A percentile compares a stretch with the other conserved stretches of the same genome.
These are phyloP conservation scores for Postia placenta DNA, from an alignment of 768 basidiomycete species.

Conservation along the genomic window DNA sequence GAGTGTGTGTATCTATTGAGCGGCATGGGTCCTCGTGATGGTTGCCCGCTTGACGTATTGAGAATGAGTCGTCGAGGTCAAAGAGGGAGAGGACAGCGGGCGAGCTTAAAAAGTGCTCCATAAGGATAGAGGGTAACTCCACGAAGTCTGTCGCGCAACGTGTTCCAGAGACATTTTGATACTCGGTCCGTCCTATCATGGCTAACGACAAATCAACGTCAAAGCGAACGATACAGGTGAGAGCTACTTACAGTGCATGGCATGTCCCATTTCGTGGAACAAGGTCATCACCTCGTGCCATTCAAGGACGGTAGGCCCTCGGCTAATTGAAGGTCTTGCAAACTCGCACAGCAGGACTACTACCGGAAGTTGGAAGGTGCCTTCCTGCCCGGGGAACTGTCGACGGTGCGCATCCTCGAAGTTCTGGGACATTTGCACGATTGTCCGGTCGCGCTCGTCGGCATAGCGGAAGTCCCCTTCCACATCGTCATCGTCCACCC, in stretches of 20 bases:
- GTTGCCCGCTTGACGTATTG: conserved; percentile 45
- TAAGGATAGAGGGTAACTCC: conserved; percentile 94
- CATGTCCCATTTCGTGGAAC: conserved; percentile 99
- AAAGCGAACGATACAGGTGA: not conserved
- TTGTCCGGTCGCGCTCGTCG: conserved; percentile 25
- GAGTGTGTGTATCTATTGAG: conserved; percentile 84
- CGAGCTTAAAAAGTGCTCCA: conserved; percentile 96
- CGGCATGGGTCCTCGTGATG: conserved; percentile 72
- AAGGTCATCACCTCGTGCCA: conserved; percentile 95
- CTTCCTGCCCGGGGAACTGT: conserved; percentile 53
- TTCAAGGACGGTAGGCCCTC: conserved; percentile 67
- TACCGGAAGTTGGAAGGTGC: conserved; percentile 81
- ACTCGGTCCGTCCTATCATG: conserved; percentile 96
- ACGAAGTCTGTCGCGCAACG: conserved; percentile 98
- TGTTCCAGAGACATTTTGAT: conserved; percentile 96
- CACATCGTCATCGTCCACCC: conserved; percentile 89
- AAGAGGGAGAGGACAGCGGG: conserved; percentile 79
- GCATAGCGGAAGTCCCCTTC: conserved; percentile 49
- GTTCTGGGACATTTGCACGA: conserved; percentile 39
- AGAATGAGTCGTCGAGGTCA: conserved; percentile 42
- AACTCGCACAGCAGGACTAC: conserved; percentile 93
- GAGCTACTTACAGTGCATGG: conserved; percentile 89
- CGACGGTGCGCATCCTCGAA: conserved; percentile 63
- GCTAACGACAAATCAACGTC: conserved; percentile 43
- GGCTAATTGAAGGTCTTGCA: conserved; percentile 48